These are phyloP conservation scores for Aspergillus sp. DNA, from an alignment of 2,329 filamentous ascomycete genomes.

Conservation along the genomic window DNA sequence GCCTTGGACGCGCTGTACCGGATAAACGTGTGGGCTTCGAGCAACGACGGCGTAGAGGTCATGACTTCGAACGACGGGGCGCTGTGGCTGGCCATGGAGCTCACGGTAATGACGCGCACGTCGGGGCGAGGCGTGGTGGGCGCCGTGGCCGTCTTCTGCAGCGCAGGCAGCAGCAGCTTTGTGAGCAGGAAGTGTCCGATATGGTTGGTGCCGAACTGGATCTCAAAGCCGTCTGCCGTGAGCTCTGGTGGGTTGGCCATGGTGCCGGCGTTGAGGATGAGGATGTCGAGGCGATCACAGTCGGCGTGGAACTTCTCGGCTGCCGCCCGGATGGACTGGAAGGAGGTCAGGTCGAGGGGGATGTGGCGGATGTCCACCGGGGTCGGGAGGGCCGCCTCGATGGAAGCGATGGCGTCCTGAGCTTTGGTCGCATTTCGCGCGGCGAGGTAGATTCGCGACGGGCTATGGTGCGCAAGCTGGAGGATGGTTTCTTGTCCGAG, in stretches of 20 bases:
- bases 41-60: conserved; percentile 34
- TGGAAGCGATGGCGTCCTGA: conserved; percentile 44
- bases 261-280: conserved; percentile 48
- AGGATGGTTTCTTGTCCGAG: conserved; percentile 48
- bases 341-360: conserved; percentile 50
- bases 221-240: conserved; percentile 43
- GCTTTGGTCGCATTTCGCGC: conserved; percentile 47
- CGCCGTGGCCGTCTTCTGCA: conserved; percentile 33
- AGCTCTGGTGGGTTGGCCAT: conserved; percentile 40
- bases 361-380: conserved; percentile 44
- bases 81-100: conserved; percentile 35
- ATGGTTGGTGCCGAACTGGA: conserved; percentile 48
- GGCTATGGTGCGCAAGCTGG: conserved; percentile 50
- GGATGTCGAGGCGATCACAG: conserved; percentile 42
- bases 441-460: conserved; percentile 54
- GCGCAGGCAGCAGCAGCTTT: conserved; percentile 41
- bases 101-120: conserved; percentile 37
- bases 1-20: conserved; percentile 54
- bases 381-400: conserved; percentile 31
- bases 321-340: conserved; percentile 47
- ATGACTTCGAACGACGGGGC: conserved; percentile 36
- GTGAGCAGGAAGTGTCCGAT: conserved; percentile 47
- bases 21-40: conserved; percentile 37
- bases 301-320: conserved; percentile 41
- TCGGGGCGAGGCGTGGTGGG: conserved; percentile 19